Conservation (phyloP, 495 filamentous ascomycete species). For the Lindgomyces ingoldianus region DNA sequence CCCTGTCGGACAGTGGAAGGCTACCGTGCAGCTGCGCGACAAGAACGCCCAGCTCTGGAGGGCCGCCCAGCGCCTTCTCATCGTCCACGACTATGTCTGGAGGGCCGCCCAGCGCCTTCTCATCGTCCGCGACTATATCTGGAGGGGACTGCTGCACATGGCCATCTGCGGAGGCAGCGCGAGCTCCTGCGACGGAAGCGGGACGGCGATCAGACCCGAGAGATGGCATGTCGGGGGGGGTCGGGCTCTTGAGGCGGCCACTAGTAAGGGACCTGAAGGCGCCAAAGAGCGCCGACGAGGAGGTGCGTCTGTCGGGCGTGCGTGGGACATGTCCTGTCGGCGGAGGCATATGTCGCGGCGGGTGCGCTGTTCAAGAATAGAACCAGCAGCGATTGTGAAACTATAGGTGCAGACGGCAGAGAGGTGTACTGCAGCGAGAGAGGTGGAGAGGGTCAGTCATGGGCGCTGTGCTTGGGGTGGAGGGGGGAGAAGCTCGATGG, state of each 20-base stretch:
- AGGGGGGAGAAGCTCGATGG: background rate
- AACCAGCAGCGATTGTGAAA: background rate
- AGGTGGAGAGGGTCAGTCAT: background rate
- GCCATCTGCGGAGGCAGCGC: background rate
- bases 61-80: slow-evolving; percentile 17
- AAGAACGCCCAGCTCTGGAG: slow-evolving; percentile 26
- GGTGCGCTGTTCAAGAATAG: background rate
- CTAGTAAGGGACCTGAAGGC: slow-evolving; percentile 35
- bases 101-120: slow-evolving; percentile 7
- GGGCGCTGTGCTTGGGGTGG: background rate
- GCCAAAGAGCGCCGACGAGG: slow-evolving; percentile 31
- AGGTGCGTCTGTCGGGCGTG: slow-evolving; percentile 36
- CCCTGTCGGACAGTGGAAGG: slow-evolving; percentile 12
- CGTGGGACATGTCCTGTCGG: slow-evolving; percentile 28
- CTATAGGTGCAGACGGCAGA: background rate
- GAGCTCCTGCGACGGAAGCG: slow-evolving; percentile 17
- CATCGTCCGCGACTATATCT: background rate
- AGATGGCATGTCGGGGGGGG: slow-evolving; percentile 23
- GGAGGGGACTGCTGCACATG: background rate
- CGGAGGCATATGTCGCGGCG: slow-evolving; percentile 35
- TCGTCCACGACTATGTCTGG: background rate
- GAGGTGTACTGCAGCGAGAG: background rate
- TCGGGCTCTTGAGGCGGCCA: slow-evolving; percentile 26
- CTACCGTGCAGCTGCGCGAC: slow-evolving; percentile 25
- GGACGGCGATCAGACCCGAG: too few relatives aligned